Evolutionary conservation across 2,329 filamentous ascomycete species (phyloP), one percentile per base, ranked within the genome.

Genomic region (Lanzia echinophila): DNA sequence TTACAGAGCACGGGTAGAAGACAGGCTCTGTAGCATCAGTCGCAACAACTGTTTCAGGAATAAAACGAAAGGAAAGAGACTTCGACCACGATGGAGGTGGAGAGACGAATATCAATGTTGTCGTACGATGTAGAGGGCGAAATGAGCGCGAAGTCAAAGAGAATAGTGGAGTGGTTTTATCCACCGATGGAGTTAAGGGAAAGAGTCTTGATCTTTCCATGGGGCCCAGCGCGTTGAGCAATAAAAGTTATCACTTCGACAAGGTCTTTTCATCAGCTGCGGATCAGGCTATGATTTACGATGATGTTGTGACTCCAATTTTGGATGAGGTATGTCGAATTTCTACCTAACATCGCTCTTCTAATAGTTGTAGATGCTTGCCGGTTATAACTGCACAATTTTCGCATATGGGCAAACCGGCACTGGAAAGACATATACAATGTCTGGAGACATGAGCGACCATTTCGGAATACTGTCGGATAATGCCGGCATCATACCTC

Each of bases 361-460:
- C 58, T 61, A 10, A 63, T 53, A 24, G 41, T 44, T 22, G 22
- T 62, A 95, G 90, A 96, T 97, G 78, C 79, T 99, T 41, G 81
- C 84, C 22, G 94, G 94, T 50, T 97, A 89, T 73, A 99, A 99
- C 70, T 99, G 94, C 73, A 99, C 94, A 5, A 96, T 99, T 56
- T 99, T 99, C 65, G 94, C 94, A 33, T 99, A 99, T 69, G 94
- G 94, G 24, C 94, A 99, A 70, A 99, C 94, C 0, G 94, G 94
- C 43, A 99, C 94, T 0, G 94, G 94, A 63, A 99, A 99, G 71
- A 99, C 94, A 13, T 99, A 99, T 71, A 99, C 94, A 22, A 99
- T 99, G 94, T 96, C 92, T 0, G 94, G 94, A 53, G 92, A 99
- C 70, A 96, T 99, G 83, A 88, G 81, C 13, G 88, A 96, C 63